Evolutionary conservation across 768 basidiomycete genomes (phyloP).

Genomic region (Lanmaoa pseudosensibilis): DNA sequence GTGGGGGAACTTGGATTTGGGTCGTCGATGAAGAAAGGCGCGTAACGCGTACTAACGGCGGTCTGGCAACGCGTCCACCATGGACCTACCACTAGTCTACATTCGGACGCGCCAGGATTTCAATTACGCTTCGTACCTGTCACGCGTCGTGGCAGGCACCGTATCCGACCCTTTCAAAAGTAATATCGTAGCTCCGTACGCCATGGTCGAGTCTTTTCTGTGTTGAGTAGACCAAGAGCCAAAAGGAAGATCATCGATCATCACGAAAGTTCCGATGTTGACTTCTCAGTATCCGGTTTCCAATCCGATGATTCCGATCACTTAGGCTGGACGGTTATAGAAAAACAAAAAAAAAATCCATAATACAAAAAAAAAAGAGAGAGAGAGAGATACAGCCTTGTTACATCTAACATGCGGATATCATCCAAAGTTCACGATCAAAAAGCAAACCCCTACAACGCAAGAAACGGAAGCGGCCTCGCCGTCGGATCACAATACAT

Average conservation of each 20-base stretch:
- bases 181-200: no score
- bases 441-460: slow-evolving; percentile 11
- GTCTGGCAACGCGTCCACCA: background rate
- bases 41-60: no score
- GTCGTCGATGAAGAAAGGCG: background rate
- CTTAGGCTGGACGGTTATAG: no score
- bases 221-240: no score
- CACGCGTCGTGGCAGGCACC: no score
- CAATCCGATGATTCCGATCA: background rate
- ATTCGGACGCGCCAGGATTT: no score
- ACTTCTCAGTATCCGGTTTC: background rate
- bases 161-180: no score
- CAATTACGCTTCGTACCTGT: no score
- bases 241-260: no score
- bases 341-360: background rate
- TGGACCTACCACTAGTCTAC: no score
- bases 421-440: slow-evolving; percentile 3
- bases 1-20: background rate
- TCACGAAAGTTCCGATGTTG: no score
- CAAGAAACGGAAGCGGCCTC: slow-evolving; percentile 21
- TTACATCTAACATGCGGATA: slow-evolving; percentile 18
- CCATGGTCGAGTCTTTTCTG: no score
- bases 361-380: slow-evolving; percentile 17
- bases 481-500: slow-evolving; percentile 34
- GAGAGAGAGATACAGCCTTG: slow-evolving; percentile 25